A percentile compares a stretch with the other conserved stretches of the same genome.
Evolutionary conservation across 2,329 filamentous ascomycete species (phyloP).

Genomic region (Fusarium pseudoanthophilum): DNA sequence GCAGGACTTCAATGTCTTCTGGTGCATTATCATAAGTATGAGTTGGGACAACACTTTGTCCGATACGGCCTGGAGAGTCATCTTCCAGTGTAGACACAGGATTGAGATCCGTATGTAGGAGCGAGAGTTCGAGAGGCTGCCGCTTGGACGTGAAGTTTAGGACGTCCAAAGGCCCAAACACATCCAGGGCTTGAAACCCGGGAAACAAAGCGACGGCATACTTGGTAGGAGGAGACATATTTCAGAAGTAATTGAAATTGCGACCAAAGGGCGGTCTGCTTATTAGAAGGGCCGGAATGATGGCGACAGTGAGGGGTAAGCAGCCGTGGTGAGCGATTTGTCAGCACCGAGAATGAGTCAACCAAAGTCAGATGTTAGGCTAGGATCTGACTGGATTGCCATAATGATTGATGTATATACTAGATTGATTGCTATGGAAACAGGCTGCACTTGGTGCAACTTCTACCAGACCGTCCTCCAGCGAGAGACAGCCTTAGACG

Average conservation of each 20-base stretch:
- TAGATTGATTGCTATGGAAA: not conserved
- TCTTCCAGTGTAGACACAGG: conserved; percentile 45
- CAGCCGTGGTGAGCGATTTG: not conserved
- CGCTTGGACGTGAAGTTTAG: conserved; percentile 46
- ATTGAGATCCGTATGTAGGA: conserved; percentile 44
- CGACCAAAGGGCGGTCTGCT: not conserved
- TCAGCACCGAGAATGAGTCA: conserved; percentile 2
- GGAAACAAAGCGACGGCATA: conserved; percentile 40
- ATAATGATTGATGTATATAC: not conserved
- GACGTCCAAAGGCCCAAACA: conserved; percentile 50
- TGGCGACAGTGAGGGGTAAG: not conserved
- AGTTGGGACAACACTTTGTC: conserved; percentile 49
- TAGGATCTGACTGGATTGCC: not conserved
- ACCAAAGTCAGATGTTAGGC: not conserved
- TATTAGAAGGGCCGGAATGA: not conserved
- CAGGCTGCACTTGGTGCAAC: not conserved
- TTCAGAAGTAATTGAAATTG: rapidly evolving
- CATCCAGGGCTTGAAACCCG: conserved; percentile 41
- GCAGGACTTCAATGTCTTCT: conserved; percentile 51
- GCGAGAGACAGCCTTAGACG: not conserved
- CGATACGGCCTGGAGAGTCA: conserved; percentile 35
- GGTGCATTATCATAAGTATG: conserved; percentile 51
- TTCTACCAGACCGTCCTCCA: not conserved
- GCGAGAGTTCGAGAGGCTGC: conserved; percentile 39
- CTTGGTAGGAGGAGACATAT: conserved; percentile 29